Evolutionary conservation across 768 basidiomycete species (phyloP).

Genomic region (Astraeus odoratus): DNA sequence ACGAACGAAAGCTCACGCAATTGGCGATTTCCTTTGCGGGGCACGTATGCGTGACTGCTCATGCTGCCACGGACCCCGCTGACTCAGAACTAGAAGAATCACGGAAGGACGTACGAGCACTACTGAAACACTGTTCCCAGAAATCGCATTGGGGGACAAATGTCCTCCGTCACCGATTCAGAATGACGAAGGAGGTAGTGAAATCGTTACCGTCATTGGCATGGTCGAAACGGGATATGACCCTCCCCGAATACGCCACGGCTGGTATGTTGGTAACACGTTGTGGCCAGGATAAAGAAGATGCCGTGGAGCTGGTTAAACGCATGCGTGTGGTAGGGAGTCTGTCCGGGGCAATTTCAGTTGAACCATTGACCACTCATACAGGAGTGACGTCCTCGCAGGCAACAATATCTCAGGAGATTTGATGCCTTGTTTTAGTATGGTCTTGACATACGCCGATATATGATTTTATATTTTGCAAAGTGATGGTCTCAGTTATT

Average conservation of each 20-base stretch:
- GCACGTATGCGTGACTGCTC: slow-evolving; percentile 29
- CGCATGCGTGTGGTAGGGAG: neutral
- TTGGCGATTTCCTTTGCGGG: slow-evolving; percentile 21
- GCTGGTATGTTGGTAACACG: neutral
- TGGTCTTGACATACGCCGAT: too few species aligned
- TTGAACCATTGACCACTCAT: too few species aligned
- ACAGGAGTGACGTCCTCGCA: too few species aligned
- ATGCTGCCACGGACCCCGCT: slow-evolving; percentile 5
- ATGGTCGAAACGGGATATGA: neutral
- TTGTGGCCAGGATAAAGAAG: neutral
- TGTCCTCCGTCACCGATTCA: neutral
- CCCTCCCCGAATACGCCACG: neutral
- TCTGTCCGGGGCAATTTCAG: too few species aligned
- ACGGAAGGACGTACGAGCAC: slow-evolving; percentile 2
- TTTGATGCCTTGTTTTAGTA: too few species aligned
- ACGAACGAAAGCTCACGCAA: slow-evolving; percentile 17
- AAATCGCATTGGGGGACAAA: neutral
- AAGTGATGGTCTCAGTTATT: too few species aligned
- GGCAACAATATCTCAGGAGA: too few species aligned
- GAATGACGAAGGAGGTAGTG: neutral
- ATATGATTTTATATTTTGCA: too few species aligned
- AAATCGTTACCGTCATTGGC: neutral
- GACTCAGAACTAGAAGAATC: slow-evolving; percentile 18
- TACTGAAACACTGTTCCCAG: slow-evolving; percentile 1
- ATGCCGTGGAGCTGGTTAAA: neutral